Base-by-base conservation (phyloP, 1,139 yeast genomes). In the Saccharomycopsis hybrid region DNA sequence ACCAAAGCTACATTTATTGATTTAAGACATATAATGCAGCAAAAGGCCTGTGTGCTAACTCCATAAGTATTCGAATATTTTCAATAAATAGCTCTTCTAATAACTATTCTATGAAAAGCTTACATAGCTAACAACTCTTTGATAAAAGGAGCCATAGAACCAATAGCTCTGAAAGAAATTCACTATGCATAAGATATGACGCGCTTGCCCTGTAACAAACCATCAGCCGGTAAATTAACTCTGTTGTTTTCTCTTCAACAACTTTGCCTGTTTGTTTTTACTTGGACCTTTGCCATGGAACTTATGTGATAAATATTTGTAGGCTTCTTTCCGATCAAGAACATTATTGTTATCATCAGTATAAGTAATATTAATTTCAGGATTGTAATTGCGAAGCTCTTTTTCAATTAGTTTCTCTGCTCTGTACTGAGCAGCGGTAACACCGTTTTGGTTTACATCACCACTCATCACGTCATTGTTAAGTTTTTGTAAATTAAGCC, bases 251-350 rank as follows among this genome's bases (percentile, higher is more conserved):
- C 27, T 43, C 9, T 29, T n/a, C 9, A 40, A 29, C 44, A 47
- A 29, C 40, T 68, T 60, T 39, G 60, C 62, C 52, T 58, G 52
- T 58, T 73, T 73, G 46, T 63, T 66, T 51, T 71, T 70, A 38
- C 77, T 73, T 43, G 77, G 65, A 39, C 71, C 69, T 44, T 73
- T 74, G 1, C 96, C 97, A 63, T 92, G 97, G 67, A 88, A 90
- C 57, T 83, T 82, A 57, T 86, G 95, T 1, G 96, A 87, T 50
- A 89, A 63, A 54, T 80, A 79, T 66, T 88, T 90, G 69, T 81
- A 90, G 0, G 97, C 97, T 55, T 85, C 86, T 62, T 85, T 88
- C 2, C 82, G 73, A 43, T 73, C 70, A 48, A 92, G 65, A 27
- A 72, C 72, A 46, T 79, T 72, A 1, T 97, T 97, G 4, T 70